These are phyloP conservation scores for Hypoxylon crocopeplum DNA, from an alignment of 495 filamentous ascomycete genomes.

Conservation along the genomic window DNA sequence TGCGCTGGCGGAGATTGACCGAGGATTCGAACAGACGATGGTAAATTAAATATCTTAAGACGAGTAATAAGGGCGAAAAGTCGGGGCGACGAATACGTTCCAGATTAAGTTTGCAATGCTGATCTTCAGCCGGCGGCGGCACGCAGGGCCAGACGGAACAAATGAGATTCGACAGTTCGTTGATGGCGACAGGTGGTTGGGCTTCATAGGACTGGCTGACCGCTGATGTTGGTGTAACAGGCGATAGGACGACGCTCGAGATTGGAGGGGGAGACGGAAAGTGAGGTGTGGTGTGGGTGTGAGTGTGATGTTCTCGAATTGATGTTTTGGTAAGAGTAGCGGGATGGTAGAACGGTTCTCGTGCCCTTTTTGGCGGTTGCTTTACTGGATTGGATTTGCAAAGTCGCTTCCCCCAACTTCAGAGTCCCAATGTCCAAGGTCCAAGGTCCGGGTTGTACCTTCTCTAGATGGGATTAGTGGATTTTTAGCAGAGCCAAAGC, in stretches of 20 bases:
- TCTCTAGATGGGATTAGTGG: conserved; percentile 28
- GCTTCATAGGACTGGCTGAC: conserved; percentile 38
- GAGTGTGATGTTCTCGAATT: conserved; percentile 3
- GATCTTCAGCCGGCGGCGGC: conserved; percentile 30
- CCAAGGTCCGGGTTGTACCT: conserved; percentile 24
- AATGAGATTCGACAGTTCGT: conserved; percentile 30
- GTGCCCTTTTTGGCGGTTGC: conserved; percentile 31
- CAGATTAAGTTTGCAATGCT: conserved; percentile 26
- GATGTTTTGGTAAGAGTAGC: conserved; percentile 4
- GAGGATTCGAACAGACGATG: too few relatives aligned
- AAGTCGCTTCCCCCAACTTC: conserved; percentile 13
- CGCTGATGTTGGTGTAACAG: conserved; percentile 33
- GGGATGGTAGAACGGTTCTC: conserved; percentile 20
- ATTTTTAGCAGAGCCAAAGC: conserved; percentile 19
- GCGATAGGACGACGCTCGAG: conserved; percentile 3
- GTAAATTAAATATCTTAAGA: too few relatives aligned
- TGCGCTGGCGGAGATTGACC: conserved; percentile 2
- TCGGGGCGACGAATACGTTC: conserved; percentile 29
- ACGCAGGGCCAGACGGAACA: conserved; percentile 21
- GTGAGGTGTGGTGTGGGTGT: conserved; percentile 1
- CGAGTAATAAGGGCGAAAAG: neutral
- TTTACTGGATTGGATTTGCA: conserved; percentile 40
- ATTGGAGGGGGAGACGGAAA: neutral
- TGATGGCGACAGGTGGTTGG: conserved; percentile 38
- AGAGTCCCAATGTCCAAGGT: conserved; percentile 5